Evolutionary conservation across 139 green algal genomes (phyloP).

Genomic region (Pseudopediastrum boryanum): DNA sequence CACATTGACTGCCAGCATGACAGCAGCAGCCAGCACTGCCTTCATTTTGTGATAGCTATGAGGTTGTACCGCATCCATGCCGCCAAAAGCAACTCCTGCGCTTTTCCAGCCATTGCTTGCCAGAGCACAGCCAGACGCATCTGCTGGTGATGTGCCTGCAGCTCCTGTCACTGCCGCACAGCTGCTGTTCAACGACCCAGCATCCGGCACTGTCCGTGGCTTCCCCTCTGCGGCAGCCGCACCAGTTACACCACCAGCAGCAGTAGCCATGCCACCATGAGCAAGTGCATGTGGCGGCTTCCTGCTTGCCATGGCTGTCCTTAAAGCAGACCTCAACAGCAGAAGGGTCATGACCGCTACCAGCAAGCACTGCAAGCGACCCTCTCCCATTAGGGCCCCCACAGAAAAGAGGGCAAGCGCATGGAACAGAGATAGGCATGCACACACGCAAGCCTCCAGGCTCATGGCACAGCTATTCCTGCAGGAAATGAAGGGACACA

Average conservation of each 20-base stretch:
- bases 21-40: not conserved
- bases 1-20: conserved; percentile 35
- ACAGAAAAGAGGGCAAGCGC: conserved; percentile 58
- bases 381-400: conserved; percentile 65
- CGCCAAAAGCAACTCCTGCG: not conserved
- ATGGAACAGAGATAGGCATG: conserved; percentile 34
- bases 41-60: too few species aligned
- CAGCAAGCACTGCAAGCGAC: conserved; percentile 49
- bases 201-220: too few species aligned
- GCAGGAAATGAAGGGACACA: too few species aligned
- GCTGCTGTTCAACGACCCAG: too few species aligned
- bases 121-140: not conserved
- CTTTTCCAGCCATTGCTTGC: not conserved
- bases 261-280: not conserved
- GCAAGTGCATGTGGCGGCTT: not conserved
- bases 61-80: too few species aligned
- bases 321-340: conserved; percentile 17
- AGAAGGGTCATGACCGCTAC: conserved; percentile 35
- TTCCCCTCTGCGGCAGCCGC: too few species aligned
- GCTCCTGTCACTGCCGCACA: too few species aligned
- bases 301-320: not conserved
- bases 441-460: not conserved
- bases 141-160: not conserved
- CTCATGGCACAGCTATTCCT: not conserved
- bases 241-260: not conserved